Base-by-base conservation (phyloP, 192 early-diverging fungal species). In the Jimgerdemannia flammicorona region DNA sequence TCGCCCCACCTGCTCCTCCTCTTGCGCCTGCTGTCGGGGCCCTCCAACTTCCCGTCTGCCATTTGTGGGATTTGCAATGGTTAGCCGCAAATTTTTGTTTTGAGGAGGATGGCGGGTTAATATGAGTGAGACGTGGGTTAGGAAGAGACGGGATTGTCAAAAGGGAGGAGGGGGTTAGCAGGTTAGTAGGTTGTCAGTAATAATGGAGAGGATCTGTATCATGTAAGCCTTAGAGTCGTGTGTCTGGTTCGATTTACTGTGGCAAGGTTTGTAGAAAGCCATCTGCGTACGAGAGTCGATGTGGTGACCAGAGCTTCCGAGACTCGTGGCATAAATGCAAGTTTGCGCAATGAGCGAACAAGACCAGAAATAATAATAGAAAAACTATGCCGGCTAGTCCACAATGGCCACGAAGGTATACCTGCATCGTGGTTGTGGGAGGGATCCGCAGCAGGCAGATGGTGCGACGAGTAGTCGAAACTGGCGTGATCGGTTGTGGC, bases 1-100 rank as follows among this genome's bases (percentile, higher is more conserved):
- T 87, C 87, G 44, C 95, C 96, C 97, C 97, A 99, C n/a, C 97
- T 91, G 80, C 91, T 95, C 71, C 87, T 91, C 72, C 92, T 87
- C 66, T 92, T 91, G 72, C 90, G 85, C 74, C 79, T 88, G 64
- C 87, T 85, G 70, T 88, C 88, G 4, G 86, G 84, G 43, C 19
- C 19, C 29, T 59, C 49, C 6, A 14, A 2, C 14, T 59, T 59
- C 6, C 49, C 49, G 8, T 59, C 49, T 59, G 49, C 49, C 6
- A 29, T 29, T 59, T 59, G 14, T 59, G 49, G 49, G 49, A 29
- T 29, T 59, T 59, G 49, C 49, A 59, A 59, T 59, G 14, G 49
- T 59, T 59, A 59, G 49, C 49, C 49, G 49, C 49, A 59, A 59
- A 59, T 6, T 10, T 59, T 59, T 59, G 49, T 59, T 6, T 59